phyloP scores from a whole-genome alignment of 2,329 filamentous ascomycete genomes.

The Coniochaeta sp. region DNA sequence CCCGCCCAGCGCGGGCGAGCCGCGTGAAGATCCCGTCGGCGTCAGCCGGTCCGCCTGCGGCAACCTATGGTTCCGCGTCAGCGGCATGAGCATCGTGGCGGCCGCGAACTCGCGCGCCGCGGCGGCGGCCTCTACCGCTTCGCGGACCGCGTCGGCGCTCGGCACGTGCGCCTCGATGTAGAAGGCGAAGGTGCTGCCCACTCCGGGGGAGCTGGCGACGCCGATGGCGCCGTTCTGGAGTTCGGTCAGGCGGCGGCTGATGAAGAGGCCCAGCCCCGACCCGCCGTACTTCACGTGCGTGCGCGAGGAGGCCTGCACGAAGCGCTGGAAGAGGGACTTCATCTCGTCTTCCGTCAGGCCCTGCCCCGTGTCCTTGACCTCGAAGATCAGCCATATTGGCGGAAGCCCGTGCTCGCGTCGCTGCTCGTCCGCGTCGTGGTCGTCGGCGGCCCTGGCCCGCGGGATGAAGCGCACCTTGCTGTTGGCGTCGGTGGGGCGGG shows the following conservation, averaged over 20 bases:
- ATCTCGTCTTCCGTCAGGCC: slow-evolving; percentile 66
- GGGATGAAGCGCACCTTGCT: slow-evolving; percentile 56
- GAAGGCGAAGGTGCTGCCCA: slow-evolving; percentile 70
- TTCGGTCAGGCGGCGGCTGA: slow-evolving; percentile 71
- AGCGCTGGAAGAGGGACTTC: slow-evolving; percentile 68
- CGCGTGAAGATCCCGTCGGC: background rate
- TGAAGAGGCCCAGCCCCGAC: slow-evolving; percentile 71
- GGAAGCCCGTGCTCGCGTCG: slow-evolving; percentile 31
- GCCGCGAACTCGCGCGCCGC: slow-evolving; percentile 19
- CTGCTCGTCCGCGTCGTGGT: slow-evolving; percentile 21
- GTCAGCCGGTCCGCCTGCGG: background rate
- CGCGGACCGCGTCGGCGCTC: slow-evolving; percentile 28
- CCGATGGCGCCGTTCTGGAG: slow-evolving; percentile 76
- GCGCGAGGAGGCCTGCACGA: slow-evolving; percentile 68
- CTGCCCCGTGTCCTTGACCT: slow-evolving; percentile 70
- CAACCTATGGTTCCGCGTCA: background rate
- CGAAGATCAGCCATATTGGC: slow-evolving; percentile 60
- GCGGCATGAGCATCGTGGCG: slow-evolving; percentile 5
- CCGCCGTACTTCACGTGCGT: slow-evolving; percentile 77
- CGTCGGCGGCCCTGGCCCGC: slow-evolving; percentile 33
- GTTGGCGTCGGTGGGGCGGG: slow-evolving; percentile 28
- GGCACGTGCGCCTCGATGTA: slow-evolving; percentile 55
- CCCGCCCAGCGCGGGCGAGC: background rate
- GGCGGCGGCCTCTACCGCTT: slow-evolving; percentile 30
- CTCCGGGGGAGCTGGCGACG: slow-evolving; percentile 58